These are phyloP conservation scores for Gossypium longicalyx DNA, from an alignment of 345 rosid species.

Conservation along the genomic window DNA sequence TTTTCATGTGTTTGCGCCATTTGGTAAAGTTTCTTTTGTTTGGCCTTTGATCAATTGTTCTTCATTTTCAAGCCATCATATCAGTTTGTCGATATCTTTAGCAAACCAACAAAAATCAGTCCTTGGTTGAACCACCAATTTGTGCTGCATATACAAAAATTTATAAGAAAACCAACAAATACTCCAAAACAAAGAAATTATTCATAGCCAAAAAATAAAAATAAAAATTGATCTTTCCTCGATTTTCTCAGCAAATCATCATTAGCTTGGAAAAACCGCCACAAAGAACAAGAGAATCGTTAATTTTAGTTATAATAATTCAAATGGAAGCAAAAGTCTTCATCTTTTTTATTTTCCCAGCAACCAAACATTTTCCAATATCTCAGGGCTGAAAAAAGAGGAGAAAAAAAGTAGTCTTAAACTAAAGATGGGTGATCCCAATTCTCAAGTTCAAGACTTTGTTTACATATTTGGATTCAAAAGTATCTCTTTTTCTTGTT, in stretches of 20 bases:
- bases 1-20: conserved; percentile 8
- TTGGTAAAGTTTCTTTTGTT: neutral
- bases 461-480: neutral
- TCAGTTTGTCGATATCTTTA: neutral
- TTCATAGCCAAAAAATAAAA: neutral
- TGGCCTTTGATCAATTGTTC: conserved; percentile 1
- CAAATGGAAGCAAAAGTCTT: neutral
- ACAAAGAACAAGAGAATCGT: neutral
- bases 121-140: conserved; percentile 4
- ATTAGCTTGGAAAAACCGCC: neutral
- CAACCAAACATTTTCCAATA: conserved; percentile 10
- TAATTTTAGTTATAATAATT: too few relatives aligned
- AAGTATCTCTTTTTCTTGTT: neutral
- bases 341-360: neutral
- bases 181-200: conserved; percentile 1
- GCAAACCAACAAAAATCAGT: conserved; percentile 7
- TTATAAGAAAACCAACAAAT: neutral
- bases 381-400: neutral
- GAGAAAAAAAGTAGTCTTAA: neutral
- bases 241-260: neutral
- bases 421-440: neutral
- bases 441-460: neutral
- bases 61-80: neutral
- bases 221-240: neutral
- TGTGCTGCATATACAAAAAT: neutral